Conservation (phyloP, 257 asterid species). For the Avicennia marina region DNA sequence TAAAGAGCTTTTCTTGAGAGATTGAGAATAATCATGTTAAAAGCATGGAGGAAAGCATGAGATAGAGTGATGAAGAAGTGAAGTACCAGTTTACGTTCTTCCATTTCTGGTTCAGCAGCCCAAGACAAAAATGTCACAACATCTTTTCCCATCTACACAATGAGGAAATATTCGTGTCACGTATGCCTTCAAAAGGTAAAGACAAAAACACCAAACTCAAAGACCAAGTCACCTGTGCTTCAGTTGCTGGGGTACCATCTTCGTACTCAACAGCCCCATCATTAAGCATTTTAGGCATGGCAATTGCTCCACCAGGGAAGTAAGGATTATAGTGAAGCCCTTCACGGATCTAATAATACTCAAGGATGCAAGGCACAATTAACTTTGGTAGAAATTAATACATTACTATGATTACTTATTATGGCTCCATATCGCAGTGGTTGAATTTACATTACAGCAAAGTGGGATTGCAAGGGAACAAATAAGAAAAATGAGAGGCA, state of each 20-base stretch:
- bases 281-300: constrained; percentile 78
- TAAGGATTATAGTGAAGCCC: constrained; percentile 71
- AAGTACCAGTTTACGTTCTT: constrained; percentile 67
- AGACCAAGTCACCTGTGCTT: constrained; percentile 48
- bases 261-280: constrained; percentile 76
- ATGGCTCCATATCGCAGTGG: not conserved
- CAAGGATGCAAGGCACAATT: not conserved
- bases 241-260: constrained; percentile 75
- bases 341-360: constrained; percentile 45
- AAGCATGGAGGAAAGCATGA: too few relatives aligned
- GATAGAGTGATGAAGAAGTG: too few relatives aligned
- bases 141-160: constrained; percentile 63
- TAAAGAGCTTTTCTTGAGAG: too few relatives aligned
- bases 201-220: not conserved
- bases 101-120: constrained; percentile 88
- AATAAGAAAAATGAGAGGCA: too few relatives aligned
- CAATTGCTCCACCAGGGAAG: constrained; percentile 82
- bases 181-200: not conserved
- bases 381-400: not conserved
- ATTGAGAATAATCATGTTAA: too few relatives aligned
- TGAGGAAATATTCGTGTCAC: not conserved
- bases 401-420: too few relatives aligned
- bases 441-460: too few relatives aligned
- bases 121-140: constrained; percentile 65
- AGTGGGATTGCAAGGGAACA: too few relatives aligned